phyloP scores from a whole-genome alignment of 2,329 filamentous ascomycete genomes.

The Stagonosporopsis rhizophila region DNA sequence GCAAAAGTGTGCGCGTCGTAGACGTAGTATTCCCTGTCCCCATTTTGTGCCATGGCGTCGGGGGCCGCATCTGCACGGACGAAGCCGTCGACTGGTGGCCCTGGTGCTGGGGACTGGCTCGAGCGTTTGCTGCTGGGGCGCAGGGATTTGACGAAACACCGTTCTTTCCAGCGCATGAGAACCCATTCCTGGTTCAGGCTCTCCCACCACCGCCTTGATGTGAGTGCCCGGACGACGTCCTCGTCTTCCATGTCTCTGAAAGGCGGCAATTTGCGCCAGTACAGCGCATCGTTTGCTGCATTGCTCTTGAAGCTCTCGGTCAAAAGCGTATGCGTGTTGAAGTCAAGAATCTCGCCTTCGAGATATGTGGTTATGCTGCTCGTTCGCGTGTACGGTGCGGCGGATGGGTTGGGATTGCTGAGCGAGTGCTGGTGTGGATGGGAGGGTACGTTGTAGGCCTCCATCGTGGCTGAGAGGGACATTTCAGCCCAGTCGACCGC shows the following conservation, averaged over 20 bases:
- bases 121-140: slow-evolving; percentile 21
- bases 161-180: slow-evolving; percentile 65
- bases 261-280: slow-evolving; percentile 58
- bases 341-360: slow-evolving; percentile 74
- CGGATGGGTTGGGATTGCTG: slow-evolving; percentile 18
- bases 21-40: slow-evolving; percentile 1
- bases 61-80: background rate
- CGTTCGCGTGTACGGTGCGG: slow-evolving; percentile 40
- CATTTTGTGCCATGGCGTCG: background rate
- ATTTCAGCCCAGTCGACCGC: slow-evolving; percentile 66
- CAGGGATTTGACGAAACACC: slow-evolving; percentile 55
- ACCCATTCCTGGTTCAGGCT: slow-evolving; percentile 57
- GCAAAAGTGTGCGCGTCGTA: slow-evolving; percentile 12
- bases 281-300: slow-evolving; percentile 55
- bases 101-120: slow-evolving; percentile 12
- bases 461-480: slow-evolving; percentile 72
- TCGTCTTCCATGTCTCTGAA: slow-evolving; percentile 51
- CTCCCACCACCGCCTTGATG: slow-evolving; percentile 48
- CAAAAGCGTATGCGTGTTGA: slow-evolving; percentile 58
- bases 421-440: slow-evolving; percentile 41
- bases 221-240: slow-evolving; percentile 53
- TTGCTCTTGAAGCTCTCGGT: slow-evolving; percentile 58
- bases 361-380: slow-evolving; percentile 68
- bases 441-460: slow-evolving; percentile 71
- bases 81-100: slow-evolving; percentile 11